Conservation (phyloP, 805 yeast genomes). For the Clavispora fructus region DNA sequence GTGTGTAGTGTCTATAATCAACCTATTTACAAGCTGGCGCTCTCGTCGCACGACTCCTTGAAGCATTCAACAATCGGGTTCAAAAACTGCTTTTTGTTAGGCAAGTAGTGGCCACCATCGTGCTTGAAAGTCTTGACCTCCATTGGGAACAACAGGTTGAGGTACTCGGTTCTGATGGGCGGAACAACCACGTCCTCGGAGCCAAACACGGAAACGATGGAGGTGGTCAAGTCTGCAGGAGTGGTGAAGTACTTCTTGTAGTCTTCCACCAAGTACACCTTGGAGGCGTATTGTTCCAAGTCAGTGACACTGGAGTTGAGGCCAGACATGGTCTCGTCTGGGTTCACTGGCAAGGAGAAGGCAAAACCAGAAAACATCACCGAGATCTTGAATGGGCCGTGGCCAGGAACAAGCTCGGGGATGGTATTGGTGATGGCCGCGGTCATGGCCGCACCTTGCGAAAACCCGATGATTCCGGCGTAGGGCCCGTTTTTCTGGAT, state of each 20-base stretch:
- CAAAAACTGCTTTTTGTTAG: conserved; percentile 21
- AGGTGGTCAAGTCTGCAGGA: conserved; percentile 16
- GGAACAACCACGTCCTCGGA: conserved; percentile 30
- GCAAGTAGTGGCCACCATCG: conserved; percentile 37
- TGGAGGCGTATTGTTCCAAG: conserved; percentile 16
- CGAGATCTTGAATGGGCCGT: conserved; percentile 24
- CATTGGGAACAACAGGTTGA: conserved; percentile 16
- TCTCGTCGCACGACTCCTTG: conserved; percentile 12
- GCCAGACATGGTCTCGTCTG: conserved; percentile 11
- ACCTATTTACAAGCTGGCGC: conserved; percentile 1
- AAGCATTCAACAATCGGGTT: conserved; percentile 14
- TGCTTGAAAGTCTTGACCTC: conserved; percentile 18
- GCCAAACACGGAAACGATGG: conserved; percentile 27
- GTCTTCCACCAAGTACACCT: conserved; percentile 16
- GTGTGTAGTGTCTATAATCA: not conserved
- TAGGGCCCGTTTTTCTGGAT: conserved; percentile 35
- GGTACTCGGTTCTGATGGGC: conserved; percentile 22
- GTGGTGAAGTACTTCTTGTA: conserved; percentile 18
- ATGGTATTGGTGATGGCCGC: conserved; percentile 23
- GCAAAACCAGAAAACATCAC: conserved; percentile 33
- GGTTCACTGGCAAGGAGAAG: conserved; percentile 21
- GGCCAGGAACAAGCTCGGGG: conserved; percentile 16
- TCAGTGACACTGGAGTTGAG: conserved; percentile 19
- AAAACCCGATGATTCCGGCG: conserved; percentile 38
- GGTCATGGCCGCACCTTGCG: conserved; percentile 41